A percentile compares a stretch with the other conserved stretches of the same genome.
phyloP scores from a whole-genome alignment of 176 grass and related monocot species.

The Carex kokanica region DNA sequence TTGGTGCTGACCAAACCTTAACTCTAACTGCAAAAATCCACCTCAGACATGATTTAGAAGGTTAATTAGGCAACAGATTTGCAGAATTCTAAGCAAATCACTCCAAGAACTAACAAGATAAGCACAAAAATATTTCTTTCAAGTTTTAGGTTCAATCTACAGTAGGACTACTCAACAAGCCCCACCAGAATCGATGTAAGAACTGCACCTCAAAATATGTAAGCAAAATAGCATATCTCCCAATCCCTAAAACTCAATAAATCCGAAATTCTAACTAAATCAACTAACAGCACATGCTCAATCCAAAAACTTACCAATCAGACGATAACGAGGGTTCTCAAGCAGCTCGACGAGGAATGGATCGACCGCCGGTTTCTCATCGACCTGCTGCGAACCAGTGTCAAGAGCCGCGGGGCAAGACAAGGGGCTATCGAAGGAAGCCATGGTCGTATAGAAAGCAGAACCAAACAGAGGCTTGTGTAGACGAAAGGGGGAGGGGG shows the following conservation, averaged over 20 bases:
- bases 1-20: background rate
- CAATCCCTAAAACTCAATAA: background rate
- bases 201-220: background rate
- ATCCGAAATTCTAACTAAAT: background rate
- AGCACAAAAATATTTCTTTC: background rate
- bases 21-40: background rate
- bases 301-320: conserved; percentile 31
- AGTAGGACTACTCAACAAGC: background rate
- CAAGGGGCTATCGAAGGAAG: background rate
- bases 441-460: background rate
- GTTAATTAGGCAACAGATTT: background rate
- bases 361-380: conserved; percentile 30
- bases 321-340: conserved; percentile 51
- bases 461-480: background rate
- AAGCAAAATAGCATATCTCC: background rate
- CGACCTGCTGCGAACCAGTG: background rate
- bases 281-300: no score
- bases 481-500: conserved; percentile 14
- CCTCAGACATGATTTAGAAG: background rate
- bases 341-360: conserved; percentile 43
- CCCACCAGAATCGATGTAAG: background rate
- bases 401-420: background rate
- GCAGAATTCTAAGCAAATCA: background rate
- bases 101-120: background rate
- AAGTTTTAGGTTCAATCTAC: background rate